Evolutionary conservation across 108 stramenopile species (phyloP), one percentile per base, ranked within the genome.

Genomic region (Fragilariopsis cylindrus): DNA sequence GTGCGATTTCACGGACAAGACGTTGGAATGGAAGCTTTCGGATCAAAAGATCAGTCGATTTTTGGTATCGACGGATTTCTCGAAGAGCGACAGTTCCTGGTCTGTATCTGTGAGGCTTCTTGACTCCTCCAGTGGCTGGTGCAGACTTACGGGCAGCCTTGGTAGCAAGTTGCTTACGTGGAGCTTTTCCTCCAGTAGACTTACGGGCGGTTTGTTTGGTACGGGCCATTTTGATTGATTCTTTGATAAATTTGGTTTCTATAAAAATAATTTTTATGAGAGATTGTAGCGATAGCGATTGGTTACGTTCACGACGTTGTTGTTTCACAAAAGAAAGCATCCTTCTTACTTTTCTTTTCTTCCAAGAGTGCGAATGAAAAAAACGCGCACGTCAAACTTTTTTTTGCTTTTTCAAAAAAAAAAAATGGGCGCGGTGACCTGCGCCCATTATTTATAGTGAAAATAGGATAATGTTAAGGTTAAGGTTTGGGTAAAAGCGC

Each of bases 201-300:
- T 97, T 98, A 62, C 97, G 91, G 41, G 98, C 98, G 87, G 98
- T 98, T 89, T 98, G 98, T 86, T 98, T 98, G 85, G 98, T 98
- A 63, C 97, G 94, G 45, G 98, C 98, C 98, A 97, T 97, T 62
- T 76, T 50, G 49, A 68, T 4, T 49, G 16, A 45, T 44, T 30
- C 0, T 43, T 60, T 63, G 62, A 45, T 63, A 4, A 7, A 63
- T 30, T 30, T 45, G 6, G 13, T 63, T 63, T 30, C 9, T 63
- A 18, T 42, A 63, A 63, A 41, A 40, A 15, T 0, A 41, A 41
- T n/a, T 30, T 9, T 41, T 41, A 60, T 30, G 11, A 41, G 43
- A 45, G 0, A 42, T 42, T 1, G 0, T 45, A 45, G 39, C 3
- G 42, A 43, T 44, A 4, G 62, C 3, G 62, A 21, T 0, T 56